Conservation (phyloP, 2,329 filamentous ascomycete genomes). For the Beauveria sp. region DNA sequence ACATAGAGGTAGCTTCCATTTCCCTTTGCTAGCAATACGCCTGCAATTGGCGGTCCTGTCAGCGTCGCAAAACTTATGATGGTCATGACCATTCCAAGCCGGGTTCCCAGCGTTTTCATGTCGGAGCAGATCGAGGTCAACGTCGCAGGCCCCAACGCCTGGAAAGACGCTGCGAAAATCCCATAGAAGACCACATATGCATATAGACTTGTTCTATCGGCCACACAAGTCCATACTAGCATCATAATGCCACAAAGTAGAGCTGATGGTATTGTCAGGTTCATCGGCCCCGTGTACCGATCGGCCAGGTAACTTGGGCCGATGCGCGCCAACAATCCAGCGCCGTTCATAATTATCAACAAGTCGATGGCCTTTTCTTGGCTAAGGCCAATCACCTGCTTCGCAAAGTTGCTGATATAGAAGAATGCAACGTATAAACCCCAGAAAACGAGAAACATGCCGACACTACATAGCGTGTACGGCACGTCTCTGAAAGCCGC, state of each 20-base stretch:
- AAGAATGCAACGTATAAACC: conserved; percentile 46
- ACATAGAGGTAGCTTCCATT: not conserved
- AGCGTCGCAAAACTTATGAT: not conserved
- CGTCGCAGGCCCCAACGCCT: not conserved
- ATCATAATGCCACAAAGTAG: conserved; percentile 16
- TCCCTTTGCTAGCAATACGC: not conserved
- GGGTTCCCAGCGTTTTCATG: not conserved
- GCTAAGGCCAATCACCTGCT: conserved; percentile 20
- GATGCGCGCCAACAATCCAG: conserved; percentile 48
- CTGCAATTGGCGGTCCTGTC: not conserved
- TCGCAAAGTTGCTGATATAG: conserved; percentile 29
- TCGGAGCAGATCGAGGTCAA: not conserved
- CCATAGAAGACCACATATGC: not conserved
- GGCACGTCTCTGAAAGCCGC: conserved; percentile 44
- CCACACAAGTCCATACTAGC: not conserved
- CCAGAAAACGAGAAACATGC: conserved; percentile 40
- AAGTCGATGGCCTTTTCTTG: conserved; percentile 35
- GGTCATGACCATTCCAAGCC: not conserved
- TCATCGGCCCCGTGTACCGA: conserved; percentile 44
- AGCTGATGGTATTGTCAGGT: conserved; percentile 44
- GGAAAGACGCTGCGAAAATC: not conserved
- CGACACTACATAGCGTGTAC: conserved; percentile 41
- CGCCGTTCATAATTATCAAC: conserved; percentile 51
- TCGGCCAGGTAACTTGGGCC: conserved; percentile 50
- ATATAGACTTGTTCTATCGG: not conserved